phyloP scores from a whole-genome alignment of 2,329 filamentous ascomycete species.

The Polytolypa hystricis region DNA sequence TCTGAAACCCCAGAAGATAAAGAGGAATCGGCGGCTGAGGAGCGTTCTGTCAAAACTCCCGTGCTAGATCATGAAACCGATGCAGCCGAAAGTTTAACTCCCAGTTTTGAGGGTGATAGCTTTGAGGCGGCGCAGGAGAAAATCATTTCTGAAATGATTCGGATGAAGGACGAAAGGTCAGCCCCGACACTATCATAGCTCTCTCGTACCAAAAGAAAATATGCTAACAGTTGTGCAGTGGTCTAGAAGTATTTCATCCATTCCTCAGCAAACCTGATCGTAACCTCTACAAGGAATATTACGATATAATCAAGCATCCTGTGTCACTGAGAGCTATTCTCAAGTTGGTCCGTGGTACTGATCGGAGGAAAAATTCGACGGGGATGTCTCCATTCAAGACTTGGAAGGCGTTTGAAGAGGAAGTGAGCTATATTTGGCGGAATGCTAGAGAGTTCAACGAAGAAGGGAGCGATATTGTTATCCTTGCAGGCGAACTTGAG shows the following conservation, averaged over 20 bases:
- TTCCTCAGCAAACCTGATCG: conserved; percentile 71
- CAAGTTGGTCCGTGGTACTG: conserved; percentile 63
- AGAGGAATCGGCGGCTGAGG: conserved; percentile 8
- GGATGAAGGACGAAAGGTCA: conserved; percentile 55
- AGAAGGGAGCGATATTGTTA: conserved; percentile 75
- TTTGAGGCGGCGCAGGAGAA: conserved; percentile 84
- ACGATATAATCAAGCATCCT: conserved; percentile 69
- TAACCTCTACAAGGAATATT: conserved; percentile 66
- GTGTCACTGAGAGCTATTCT: conserved; percentile 67
- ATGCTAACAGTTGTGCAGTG: conserved; percentile 28
- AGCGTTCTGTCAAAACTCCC: conserved; percentile 10
- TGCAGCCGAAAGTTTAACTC: conserved; percentile 19
- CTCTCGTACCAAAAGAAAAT: conserved; percentile 12
- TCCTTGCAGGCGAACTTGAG: conserved; percentile 67
- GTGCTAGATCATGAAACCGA: conserved; percentile 16
- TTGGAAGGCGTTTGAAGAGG: conserved; percentile 73
- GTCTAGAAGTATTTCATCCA: conserved; percentile 58
- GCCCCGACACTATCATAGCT: conserved; percentile 17
- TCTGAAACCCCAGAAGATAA: not conserved
- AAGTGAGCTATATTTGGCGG: conserved; percentile 69
- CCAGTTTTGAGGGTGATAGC: conserved; percentile 57
- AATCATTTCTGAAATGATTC: conserved; percentile 62
- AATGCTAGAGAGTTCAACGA: conserved; percentile 89
- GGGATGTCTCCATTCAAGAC: conserved; percentile 60
- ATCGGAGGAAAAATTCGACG: conserved; percentile 53